These are phyloP conservation scores for Saccharomycopsis oosterbeekiorum DNA, from an alignment of 805 yeast genomes.

Conservation along the genomic window DNA sequence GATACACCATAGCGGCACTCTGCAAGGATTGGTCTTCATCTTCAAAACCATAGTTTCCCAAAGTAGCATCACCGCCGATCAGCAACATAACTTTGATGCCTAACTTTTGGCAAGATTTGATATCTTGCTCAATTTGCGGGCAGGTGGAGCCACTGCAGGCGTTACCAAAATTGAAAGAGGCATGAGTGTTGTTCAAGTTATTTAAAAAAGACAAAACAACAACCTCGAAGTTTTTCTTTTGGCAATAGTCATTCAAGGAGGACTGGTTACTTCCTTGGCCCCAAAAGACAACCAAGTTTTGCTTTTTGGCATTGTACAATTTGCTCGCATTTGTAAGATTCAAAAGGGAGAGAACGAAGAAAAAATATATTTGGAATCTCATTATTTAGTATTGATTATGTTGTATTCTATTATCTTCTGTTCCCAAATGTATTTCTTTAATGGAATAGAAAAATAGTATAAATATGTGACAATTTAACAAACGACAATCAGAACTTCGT, in stretches of 20 bases:
- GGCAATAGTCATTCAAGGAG: constrained; percentile 35
- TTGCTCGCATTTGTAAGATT: not conserved
- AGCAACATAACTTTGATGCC: constrained; percentile 76
- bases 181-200: constrained; percentile 18
- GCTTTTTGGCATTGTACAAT: constrained; percentile 16
- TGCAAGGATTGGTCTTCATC: constrained; percentile 65
- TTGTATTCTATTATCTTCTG: not conserved
- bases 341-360: not conserved
- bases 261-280: constrained; percentile 53
- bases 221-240: constrained; percentile 9
- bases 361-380: not conserved
- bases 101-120: constrained; percentile 55
- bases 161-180: constrained; percentile 37
- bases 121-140: constrained; percentile 47
- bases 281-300: constrained; percentile 63
- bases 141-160: constrained; percentile 22
- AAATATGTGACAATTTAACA: too few relatives aligned
- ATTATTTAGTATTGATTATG: not conserved
- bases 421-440: too few relatives aligned
- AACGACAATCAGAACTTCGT: too few relatives aligned
- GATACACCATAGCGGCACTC: constrained; percentile 52
- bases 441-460: too few relatives aligned
- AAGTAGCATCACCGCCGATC: constrained; percentile 32
- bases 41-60: constrained; percentile 77
- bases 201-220: constrained; percentile 15